A percentile compares a stretch with the other conserved stretches of the same genome.
Conservation (phyloP, 1,284 basidiomycete species). For the Pulveroboletus ridleyi region DNA sequence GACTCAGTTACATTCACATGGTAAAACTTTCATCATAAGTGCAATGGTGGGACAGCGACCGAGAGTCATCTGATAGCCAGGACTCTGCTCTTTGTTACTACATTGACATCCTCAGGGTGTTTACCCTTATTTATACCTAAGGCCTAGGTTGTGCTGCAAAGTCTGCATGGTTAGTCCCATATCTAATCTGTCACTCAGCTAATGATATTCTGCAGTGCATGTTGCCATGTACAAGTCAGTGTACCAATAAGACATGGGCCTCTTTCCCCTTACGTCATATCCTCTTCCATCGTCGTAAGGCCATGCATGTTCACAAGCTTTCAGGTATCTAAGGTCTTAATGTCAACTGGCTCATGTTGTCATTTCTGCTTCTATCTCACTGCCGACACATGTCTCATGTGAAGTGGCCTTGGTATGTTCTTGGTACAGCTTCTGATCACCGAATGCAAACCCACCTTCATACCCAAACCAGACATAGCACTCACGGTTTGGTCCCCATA, state of each 20-base stretch:
- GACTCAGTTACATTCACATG: too few species aligned
- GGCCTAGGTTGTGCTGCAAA: too few species aligned
- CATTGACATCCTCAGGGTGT: too few species aligned
- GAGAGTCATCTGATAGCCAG: too few species aligned
- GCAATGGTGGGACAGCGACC: too few species aligned
- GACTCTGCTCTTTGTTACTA: too few species aligned
- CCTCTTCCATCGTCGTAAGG: neutral
- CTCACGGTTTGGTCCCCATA: conserved; percentile 49
- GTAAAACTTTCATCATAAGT: too few species aligned
- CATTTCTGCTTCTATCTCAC: neutral
- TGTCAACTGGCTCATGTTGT: conserved; percentile 1
- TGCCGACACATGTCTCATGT: neutral
- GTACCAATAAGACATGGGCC: conserved; percentile 7
- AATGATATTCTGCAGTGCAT: neutral
- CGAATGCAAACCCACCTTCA: conserved; percentile 23
- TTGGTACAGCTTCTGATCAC: conserved; percentile 1
- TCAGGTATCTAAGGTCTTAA: conserved; percentile 14
- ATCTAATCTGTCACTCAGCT: neutral
- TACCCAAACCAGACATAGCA: conserved; percentile 39
- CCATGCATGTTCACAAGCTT: conserved; percentile 12
- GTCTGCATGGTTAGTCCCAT: neutral
- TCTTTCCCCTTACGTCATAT: neutral
- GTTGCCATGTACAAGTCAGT: neutral
- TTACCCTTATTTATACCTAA: too few species aligned
- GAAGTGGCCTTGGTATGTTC: neutral